Evolutionary conservation across 345 rosid genomes (phyloP).

Genomic region (Nasturtium officinale): DNA sequence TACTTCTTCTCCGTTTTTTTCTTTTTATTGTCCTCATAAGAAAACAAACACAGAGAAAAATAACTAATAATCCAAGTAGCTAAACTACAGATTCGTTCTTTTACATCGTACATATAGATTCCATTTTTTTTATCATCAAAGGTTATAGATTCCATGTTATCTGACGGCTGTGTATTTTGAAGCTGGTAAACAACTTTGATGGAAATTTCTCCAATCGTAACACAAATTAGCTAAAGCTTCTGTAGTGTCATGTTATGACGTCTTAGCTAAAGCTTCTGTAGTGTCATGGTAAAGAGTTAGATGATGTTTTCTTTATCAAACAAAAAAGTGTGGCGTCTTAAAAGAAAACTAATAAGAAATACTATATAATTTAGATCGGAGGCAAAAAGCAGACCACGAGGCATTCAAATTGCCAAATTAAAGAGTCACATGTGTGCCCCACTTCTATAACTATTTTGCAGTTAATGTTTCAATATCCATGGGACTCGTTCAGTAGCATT

Average conservation of each 20-base stretch:
- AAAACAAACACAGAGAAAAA: not conserved
- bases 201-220: not conserved
- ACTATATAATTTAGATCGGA: constrained; percentile 3
- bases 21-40: not conserved
- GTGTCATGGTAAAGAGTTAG: too few species aligned
- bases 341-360: not conserved
- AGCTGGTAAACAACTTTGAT: not conserved
- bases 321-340: not conserved
- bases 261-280: too few species aligned
- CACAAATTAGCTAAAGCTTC: too few species aligned
- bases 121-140: too few species aligned
- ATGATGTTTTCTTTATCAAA: too few species aligned
- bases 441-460: constrained; percentile 5
- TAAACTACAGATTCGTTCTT: not conserved
- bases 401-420: constrained; percentile 24
- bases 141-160: not conserved
- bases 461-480: constrained; percentile 14
- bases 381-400: constrained; percentile 35
- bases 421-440: constrained; percentile 35
- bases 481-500: not conserved
- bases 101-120: not conserved
- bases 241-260: too few species aligned
- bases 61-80: constrained; percentile 1
- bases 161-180: not conserved
- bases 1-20: not conserved